Percentiles rank a stretch among this genome's conserved stretches.
These are phyloP conservation scores for Mycothermus thermophilus DNA, from an alignment of 495 filamentous ascomycete species.

Conservation along the genomic window DNA sequence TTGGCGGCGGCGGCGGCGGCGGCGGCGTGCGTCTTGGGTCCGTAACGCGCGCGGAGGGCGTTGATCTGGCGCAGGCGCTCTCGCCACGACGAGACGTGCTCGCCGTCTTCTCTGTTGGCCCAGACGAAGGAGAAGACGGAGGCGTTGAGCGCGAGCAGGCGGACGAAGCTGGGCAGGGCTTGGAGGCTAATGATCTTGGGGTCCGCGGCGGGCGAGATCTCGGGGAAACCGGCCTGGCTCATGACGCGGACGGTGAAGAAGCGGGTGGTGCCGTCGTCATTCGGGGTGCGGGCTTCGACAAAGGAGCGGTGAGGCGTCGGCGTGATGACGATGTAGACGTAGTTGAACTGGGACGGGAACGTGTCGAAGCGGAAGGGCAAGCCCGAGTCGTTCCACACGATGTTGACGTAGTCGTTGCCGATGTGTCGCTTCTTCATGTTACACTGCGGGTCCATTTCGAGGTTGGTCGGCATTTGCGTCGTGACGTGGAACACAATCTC, in stretches of 20 bases:
- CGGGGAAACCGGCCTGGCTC: slow-evolving; percentile 70
- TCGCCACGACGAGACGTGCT: slow-evolving; percentile 82
- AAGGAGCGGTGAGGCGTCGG: slow-evolving; percentile 61
- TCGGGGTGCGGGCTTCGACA: slow-evolving; percentile 34
- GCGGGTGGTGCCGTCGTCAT: slow-evolving; percentile 26
- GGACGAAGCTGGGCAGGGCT: slow-evolving; percentile 71
- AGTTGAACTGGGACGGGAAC: slow-evolving; percentile 87
- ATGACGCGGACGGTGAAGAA: slow-evolving; percentile 80
- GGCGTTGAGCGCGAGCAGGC: slow-evolving; percentile 83
- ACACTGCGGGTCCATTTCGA: slow-evolving; percentile 57
- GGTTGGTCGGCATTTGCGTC: slow-evolving; percentile 89
- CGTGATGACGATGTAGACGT: slow-evolving; percentile 88
- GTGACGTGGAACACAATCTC: slow-evolving; percentile 93
- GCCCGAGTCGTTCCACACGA: slow-evolving; percentile 93
- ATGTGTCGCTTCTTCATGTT: slow-evolving; percentile 87
- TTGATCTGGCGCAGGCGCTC: slow-evolving; percentile 75
- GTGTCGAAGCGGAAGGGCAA: slow-evolving; percentile 77
- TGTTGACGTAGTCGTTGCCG: slow-evolving; percentile 96
- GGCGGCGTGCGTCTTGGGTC: slow-evolving; percentile 23
- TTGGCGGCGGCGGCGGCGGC: slow-evolving; percentile 19
- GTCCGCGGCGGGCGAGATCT: slow-evolving; percentile 75
- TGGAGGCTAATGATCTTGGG: slow-evolving; percentile 73
- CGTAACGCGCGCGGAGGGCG: slow-evolving; percentile 55
- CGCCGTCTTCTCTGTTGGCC: slow-evolving; percentile 60
- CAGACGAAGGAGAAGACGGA: slow-evolving; percentile 87